Percentiles rank a stretch among this genome's conserved stretches.
These are phyloP conservation scores for Camillea tinctor DNA, from an alignment of 2,329 filamentous ascomycete genomes.

Conservation along the genomic window DNA sequence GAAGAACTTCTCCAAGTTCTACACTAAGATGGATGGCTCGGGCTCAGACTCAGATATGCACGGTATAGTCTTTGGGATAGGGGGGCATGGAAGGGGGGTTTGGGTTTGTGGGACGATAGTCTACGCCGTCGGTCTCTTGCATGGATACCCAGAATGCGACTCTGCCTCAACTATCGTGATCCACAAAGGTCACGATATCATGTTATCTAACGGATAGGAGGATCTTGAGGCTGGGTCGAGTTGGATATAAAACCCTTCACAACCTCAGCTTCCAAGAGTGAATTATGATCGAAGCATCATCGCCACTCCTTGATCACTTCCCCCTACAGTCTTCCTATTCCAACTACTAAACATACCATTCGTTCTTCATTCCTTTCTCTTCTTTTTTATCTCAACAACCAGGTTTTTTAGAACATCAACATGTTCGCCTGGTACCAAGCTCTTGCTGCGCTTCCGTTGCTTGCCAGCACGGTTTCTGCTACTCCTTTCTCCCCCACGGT, in stretches of 20 bases:
- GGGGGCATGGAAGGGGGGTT: not conserved
- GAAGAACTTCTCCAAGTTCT: not conserved
- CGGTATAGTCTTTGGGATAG: not conserved
- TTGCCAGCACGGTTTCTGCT: not conserved
- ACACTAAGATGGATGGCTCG: not conserved
- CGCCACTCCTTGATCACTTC: not conserved
- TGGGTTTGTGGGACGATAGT: not conserved
- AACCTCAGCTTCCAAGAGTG: not conserved
- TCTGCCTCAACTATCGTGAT: not conserved
- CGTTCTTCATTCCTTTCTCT: not conserved
- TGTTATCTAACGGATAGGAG: not conserved
- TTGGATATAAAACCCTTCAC: not conserved
- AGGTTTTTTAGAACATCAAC: not conserved
- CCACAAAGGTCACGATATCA: not conserved
- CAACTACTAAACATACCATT: not conserved
- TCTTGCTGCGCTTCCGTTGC: not conserved
- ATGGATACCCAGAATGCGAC: not conserved
- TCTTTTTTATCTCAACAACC: not conserved
- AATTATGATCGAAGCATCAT: not conserved
- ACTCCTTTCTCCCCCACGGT: not conserved
- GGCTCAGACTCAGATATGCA: not conserved
- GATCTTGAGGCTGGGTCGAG: not conserved
- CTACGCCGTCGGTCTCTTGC: not conserved
- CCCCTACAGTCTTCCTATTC: not conserved
- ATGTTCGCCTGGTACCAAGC: not conserved